A percentile compares a stretch with the other conserved stretches of the same genome.
Conservation (phyloP, 257 asterid species). For the Solanum chiquidenum region DNA sequence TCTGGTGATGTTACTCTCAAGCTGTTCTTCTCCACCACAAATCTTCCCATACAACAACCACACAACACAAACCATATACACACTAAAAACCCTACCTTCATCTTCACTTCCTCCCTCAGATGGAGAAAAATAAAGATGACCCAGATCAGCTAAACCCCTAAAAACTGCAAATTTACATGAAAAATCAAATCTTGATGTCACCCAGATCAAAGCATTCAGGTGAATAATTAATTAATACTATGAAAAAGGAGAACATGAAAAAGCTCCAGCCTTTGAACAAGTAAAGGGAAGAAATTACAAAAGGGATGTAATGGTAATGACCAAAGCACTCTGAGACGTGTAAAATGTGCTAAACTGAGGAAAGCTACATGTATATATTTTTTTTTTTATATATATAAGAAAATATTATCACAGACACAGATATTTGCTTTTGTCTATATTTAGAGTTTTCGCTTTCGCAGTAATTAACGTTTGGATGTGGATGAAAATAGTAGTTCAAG, state of each 20-base stretch:
- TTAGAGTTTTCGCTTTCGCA: neutral
- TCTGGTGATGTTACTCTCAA: conserved; percentile 79
- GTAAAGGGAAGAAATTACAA: neutral
- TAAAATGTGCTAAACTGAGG: neutral
- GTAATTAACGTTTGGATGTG: neutral
- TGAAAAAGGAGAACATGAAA: neutral
- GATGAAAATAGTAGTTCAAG: neutral
- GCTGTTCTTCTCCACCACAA: conserved; percentile 93
- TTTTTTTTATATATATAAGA: too few species aligned
- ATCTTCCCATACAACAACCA: conserved; percentile 67
- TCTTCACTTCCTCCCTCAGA: conserved; percentile 30
- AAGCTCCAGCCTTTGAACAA: neutral
- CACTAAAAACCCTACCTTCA: conserved; percentile 20
- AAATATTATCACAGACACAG: neutral
- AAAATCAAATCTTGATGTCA: neutral
- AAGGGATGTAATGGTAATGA: neutral
- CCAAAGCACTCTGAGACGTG: neutral
- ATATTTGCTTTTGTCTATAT: neutral
- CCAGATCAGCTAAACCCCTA: neutral
- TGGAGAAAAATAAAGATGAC: neutral
- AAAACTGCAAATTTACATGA: neutral
- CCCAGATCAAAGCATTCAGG: neutral
- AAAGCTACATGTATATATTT: neutral
- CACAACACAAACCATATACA: conserved; percentile 31
- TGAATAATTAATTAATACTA: neutral